phyloP scores from a whole-genome alignment of 257 asterid genomes.

The Leonotis leonurus region DNA sequence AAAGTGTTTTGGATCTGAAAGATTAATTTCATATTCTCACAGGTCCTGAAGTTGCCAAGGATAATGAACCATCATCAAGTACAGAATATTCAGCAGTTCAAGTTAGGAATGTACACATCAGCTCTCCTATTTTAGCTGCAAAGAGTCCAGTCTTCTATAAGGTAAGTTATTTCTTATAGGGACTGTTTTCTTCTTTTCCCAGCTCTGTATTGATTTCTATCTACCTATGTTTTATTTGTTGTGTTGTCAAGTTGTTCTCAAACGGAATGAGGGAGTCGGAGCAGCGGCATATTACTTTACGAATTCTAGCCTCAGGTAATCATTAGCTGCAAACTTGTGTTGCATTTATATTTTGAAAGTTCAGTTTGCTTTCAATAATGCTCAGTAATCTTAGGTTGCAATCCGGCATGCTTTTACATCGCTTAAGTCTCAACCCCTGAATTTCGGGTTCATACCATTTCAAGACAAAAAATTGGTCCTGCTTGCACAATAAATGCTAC shows the following conservation, averaged over 20 bases:
- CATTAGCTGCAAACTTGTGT: slow-evolving; percentile 3
- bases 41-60: slow-evolving; percentile 36
- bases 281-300: slow-evolving; percentile 53
- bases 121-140: slow-evolving; percentile 91
- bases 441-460: neutral
- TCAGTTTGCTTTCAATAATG: neutral
- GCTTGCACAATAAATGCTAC: neutral
- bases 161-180: slow-evolving; percentile 25
- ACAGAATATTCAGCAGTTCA: slow-evolving; percentile 31
- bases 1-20: neutral
- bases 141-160: slow-evolving; percentile 72
- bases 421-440: neutral
- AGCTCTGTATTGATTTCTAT: slow-evolving; percentile 7
- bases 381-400: neutral
- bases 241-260: slow-evolving; percentile 55
- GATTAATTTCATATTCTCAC: slow-evolving; percentile 11
- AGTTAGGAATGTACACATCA: slow-evolving; percentile 59
- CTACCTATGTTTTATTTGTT: slow-evolving; percentile 11
- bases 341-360: neutral
- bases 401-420: neutral
- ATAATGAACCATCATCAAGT: slow-evolving; percentile 29
- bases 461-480: neutral
- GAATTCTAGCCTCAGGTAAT: slow-evolving; percentile 64
- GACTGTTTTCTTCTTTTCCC: neutral
- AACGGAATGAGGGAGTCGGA: slow-evolving; percentile 61